phyloP scores from a whole-genome alignment of 192 early-diverging fungal genomes.

The Geranomyces variabilis region DNA sequence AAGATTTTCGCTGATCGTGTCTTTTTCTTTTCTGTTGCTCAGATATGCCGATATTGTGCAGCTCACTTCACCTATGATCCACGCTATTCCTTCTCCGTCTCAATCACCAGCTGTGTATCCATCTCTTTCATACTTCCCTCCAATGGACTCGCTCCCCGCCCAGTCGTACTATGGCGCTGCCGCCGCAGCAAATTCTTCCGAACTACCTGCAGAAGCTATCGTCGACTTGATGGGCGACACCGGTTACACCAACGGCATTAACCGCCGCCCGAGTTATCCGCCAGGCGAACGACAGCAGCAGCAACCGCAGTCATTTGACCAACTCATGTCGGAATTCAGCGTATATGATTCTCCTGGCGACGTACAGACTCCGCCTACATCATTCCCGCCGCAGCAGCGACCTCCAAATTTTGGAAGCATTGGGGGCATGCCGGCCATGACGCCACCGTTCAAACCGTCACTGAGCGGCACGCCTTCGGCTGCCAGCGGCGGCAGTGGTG shows the following conservation, averaged over 20 bases:
- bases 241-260: neutral
- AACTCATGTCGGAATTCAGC: constrained; percentile 19
- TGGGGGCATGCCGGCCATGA: neutral
- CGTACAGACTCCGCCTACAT: no score
- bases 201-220: constrained; percentile 21
- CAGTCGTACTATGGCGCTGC: neutral
- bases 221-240: constrained; percentile 1
- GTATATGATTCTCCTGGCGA: constrained; percentile 1
- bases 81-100: constrained; percentile 34
- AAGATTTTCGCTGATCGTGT: neutral
- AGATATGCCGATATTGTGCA: constrained; percentile 20
- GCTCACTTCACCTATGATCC: constrained; percentile 36
- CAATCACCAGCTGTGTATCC: constrained; percentile 19
- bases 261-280: neutral
- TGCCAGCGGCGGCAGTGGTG: neutral
- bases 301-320: constrained; percentile 2
- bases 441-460: neutral
- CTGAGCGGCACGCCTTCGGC: neutral
- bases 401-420: neutral
- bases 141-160: neutral
- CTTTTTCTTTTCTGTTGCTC: neutral
- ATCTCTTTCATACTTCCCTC: neutral
- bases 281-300: no score
- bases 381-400: no score
- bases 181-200: constrained; percentile 11